Evolutionary conservation across 257 asterid species (phyloP), one percentile per base, ranked within the genome.

Genomic region (Solanum pennellii): DNA sequence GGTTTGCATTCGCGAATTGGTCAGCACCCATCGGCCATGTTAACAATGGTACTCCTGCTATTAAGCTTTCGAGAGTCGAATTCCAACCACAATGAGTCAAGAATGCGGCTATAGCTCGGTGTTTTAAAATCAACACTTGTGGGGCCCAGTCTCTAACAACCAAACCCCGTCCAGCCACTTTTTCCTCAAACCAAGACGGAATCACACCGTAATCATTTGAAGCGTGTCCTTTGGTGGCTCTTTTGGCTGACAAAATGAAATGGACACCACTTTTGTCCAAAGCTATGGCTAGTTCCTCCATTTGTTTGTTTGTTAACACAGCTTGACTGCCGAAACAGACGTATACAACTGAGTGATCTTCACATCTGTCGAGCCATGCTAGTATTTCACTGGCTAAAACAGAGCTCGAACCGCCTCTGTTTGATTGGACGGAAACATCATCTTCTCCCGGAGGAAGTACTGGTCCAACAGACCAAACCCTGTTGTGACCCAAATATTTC

Each of bases 11-110:
- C 18, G 89, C 5, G 39, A 76, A 96, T 49, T 96, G 98, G 41
- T 96, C 99, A 1, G 98, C 99, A 0, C 93, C 89, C 99, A 96
- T 96, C 1, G 99, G 97, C 99, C 99, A 96, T 0, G 96, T 89
- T 73, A 95, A 84, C 96, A 95, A 89, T 2, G 97, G 95, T 83
- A 94, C 94, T 5, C 98, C 95, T 0, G 94, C 94, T 1, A 86
- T 29, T 1, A 96, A 85, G 2, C 93, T 91, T 45, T 96, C 99
- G 1, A 95, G 71, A 1, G 87, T 84, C 0, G 99, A 95, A 10
- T 96, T 96, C 99, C 98, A 95, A 5, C 99, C 98, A 10, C 98
- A 93, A 7, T 96, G 99, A 4, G 94, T 93, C 44, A 96, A 83
- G 42, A 93, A 92, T 0, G 92, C 94, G 0, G 92, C 88, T 0